Evolutionary conservation across 1,139 yeast genomes (phyloP).

Genomic region (Candida freyschussii): DNA sequence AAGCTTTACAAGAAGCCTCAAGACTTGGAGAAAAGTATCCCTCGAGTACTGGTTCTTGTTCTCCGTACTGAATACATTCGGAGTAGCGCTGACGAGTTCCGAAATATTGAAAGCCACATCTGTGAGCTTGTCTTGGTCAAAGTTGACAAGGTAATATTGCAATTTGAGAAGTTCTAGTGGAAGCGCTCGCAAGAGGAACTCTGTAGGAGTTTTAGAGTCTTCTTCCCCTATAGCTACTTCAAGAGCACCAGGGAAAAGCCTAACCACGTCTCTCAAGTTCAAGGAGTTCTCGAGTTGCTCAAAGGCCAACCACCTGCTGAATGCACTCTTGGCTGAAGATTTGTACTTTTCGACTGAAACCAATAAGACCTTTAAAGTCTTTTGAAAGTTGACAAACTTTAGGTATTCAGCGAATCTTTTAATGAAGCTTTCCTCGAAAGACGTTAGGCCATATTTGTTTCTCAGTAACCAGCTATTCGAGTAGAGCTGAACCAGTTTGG

Average conservation of each 20-base stretch:
- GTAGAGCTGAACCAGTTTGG: conserved; percentile 26
- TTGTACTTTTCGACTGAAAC: conserved; percentile 12
- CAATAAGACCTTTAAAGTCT: conserved; percentile 27
- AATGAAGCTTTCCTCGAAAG: conserved; percentile 34
- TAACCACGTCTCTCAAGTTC: conserved; percentile 7
- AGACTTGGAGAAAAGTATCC: conserved; percentile 8
- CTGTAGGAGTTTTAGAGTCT: conserved; percentile 4
- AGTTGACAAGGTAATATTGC: conserved; percentile 11
- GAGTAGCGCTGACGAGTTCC: conserved; percentile 1
- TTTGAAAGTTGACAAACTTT: conserved; percentile 35
- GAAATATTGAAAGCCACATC: conserved; percentile 8
- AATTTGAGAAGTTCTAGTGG: conserved; percentile 15
- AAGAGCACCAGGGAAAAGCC: conserved; percentile 10
- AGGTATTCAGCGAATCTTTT: conserved; percentile 33
- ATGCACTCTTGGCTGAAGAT: neutral
- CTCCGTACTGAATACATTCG: conserved; percentile 9
- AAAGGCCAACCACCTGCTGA: conserved; percentile 16
- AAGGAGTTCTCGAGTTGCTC: conserved; percentile 12
- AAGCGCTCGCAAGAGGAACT: conserved; percentile 6
- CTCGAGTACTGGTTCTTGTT: conserved; percentile 12
- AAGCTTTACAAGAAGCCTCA: conserved; percentile 16
- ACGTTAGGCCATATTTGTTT: conserved; percentile 16
- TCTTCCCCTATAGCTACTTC: conserved; percentile 8
- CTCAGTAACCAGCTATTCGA: conserved; percentile 27
- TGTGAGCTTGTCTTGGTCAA: conserved; percentile 10